Percentiles rank a stretch among this genome's conserved stretches.
Conservation (phyloP, 495 filamentous ascomycete genomes). For the Tuber umbilicatum region DNA sequence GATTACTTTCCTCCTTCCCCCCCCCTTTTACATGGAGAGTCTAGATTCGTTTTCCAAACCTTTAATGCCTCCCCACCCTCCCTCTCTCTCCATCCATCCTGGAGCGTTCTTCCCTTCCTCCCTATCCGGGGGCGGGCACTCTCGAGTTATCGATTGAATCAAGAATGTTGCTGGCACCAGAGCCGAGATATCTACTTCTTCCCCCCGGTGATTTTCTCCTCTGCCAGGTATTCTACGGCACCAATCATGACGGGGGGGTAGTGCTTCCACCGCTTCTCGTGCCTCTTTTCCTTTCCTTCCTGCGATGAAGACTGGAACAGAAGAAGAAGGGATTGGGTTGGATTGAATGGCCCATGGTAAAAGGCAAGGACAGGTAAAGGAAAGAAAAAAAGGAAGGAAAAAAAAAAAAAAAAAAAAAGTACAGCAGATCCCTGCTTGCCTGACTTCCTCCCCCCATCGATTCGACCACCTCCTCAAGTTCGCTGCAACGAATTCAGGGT, state of each 20-base stretch:
- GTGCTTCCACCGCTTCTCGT: not conserved
- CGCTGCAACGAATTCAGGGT: conserved; percentile 35
- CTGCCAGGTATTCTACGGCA: not conserved
- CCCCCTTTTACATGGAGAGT: not conserved
- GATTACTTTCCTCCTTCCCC: no score
- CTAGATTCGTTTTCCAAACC: not conserved
- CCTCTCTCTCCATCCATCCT: not conserved
- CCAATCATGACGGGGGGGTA: not conserved
- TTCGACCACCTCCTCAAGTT: conserved; percentile 23
- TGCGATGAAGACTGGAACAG: not conserved
- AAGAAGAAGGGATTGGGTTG: not conserved
- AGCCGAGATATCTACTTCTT: not conserved
- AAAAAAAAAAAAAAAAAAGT: conserved; percentile 22
- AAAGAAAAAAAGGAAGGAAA: conserved; percentile 22
- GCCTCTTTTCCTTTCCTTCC: not conserved
- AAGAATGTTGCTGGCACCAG: not conserved
- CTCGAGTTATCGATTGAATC: not conserved
- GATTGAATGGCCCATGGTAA: not conserved
- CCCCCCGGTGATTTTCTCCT: not conserved
- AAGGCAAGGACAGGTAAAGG: conserved; percentile 16
- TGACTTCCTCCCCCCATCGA: conserved; percentile 16
- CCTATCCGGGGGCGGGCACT: not conserved
- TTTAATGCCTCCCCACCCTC: not conserved
- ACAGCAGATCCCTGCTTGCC: conserved; percentile 29
- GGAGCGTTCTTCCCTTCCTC: not conserved